Percentiles rank a stretch among this genome's conserved stretches.
Evolutionary conservation across 2,329 filamentous ascomycete species (phyloP).

Genomic region (Fusarium compactum): DNA sequence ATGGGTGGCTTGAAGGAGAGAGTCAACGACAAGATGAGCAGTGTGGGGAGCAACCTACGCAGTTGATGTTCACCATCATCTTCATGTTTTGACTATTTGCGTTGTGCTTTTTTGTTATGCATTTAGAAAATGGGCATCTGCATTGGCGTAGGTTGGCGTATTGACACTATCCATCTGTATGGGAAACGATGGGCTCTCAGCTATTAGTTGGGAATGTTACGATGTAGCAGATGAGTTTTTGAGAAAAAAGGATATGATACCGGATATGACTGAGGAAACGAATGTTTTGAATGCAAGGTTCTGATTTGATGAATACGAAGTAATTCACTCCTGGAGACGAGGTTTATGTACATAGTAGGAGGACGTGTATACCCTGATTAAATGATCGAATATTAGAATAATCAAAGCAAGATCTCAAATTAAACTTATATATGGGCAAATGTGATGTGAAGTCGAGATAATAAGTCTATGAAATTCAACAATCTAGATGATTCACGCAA

Average conservation of each 20-base stretch:
- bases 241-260: conserved; percentile 18
- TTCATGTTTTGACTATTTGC: conserved; percentile 1
- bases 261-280: conserved; percentile 22
- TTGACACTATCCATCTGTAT: conserved; percentile 20
- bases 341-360: conserved; percentile 23
- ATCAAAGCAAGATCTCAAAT: neutral
- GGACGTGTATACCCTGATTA: conserved; percentile 30
- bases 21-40: conserved; percentile 63
- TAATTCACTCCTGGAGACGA: conserved; percentile 5
- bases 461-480: conserved; percentile 32
- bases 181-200: conserved; percentile 11
- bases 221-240: conserved; percentile 32
- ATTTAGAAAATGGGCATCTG: conserved; percentile 29
- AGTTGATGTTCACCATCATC: conserved; percentile 44
- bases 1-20: conserved; percentile 59
- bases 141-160: conserved; percentile 33
- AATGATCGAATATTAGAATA: conserved; percentile 6
- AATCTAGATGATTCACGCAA: conserved; percentile 33
- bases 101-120: conserved; percentile 24
- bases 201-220: conserved; percentile 18
- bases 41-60: conserved; percentile 59
- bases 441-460: neutral
- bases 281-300: conserved; percentile 18
- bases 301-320: conserved; percentile 21
- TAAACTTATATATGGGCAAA: neutral